phyloP scores from a whole-genome alignment of 1,284 basidiomycete genomes.

The Puccinia polysora region DNA sequence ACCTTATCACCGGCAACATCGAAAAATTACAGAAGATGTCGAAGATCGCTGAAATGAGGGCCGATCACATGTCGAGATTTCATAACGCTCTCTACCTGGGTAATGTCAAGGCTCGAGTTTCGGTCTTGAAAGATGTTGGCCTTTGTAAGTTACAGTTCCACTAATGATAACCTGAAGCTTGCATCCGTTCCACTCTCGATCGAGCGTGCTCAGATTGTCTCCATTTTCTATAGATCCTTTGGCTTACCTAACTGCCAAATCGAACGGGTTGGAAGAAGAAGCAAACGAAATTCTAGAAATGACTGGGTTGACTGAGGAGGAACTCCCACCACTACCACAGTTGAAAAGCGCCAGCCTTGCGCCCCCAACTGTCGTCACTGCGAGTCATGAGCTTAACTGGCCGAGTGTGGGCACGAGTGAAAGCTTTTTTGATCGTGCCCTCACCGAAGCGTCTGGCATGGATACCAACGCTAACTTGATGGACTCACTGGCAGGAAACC shows the following conservation, averaged over 20 bases:
- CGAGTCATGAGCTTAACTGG: slow-evolving; percentile 76
- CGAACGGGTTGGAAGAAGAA: slow-evolving; percentile 83
- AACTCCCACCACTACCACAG: slow-evolving; percentile 72
- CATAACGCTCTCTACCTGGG: slow-evolving; percentile 95
- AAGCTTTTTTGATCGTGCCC: slow-evolving; percentile 91
- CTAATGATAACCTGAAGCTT: slow-evolving; percentile 33
- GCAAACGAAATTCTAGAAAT: slow-evolving; percentile 83
- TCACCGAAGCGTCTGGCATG: slow-evolving; percentile 56
- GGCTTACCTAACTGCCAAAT: slow-evolving; percentile 93
- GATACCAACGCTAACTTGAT: slow-evolving; percentile 70
- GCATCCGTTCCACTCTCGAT: background rate
- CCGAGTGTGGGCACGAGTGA: slow-evolving; percentile 74
- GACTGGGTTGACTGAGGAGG: slow-evolving; percentile 78
- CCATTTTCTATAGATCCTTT: slow-evolving; percentile 65
- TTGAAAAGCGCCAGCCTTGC: slow-evolving; percentile 53
- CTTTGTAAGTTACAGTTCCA: slow-evolving; percentile 82
- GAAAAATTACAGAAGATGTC: slow-evolving; percentile 97
- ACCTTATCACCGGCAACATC: slow-evolving; percentile 83
- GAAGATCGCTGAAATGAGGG: slow-evolving; percentile 90
- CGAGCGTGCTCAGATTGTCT: background rate
- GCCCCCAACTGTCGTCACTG: slow-evolving; percentile 67
- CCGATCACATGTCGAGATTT: slow-evolving; percentile 96
- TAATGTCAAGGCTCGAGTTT: slow-evolving; percentile 74
- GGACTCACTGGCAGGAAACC: slow-evolving; percentile 58
- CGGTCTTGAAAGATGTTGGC: slow-evolving; percentile 86